Evolutionary conservation across 2,329 filamentous ascomycete genomes (phyloP), one percentile per base, ranked within the genome.

Genomic region (Neurospora crassa): DNA sequence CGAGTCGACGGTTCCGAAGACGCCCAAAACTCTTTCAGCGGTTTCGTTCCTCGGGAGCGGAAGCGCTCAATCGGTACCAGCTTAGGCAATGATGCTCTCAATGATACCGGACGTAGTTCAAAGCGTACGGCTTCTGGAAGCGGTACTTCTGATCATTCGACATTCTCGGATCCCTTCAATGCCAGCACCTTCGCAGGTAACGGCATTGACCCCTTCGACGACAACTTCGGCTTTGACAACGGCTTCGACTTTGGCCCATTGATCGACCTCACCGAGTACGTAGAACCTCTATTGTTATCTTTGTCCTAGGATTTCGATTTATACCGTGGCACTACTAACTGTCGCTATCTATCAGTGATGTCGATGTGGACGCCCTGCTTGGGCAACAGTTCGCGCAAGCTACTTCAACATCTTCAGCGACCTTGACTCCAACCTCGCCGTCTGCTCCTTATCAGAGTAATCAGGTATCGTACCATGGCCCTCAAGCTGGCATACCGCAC

Each of bases 191-290:
- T 37, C 16, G 53, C 53, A 34, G 29, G 53, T 16, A 34, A 34
- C 24, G 53, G 34, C 24, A 37, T 10, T 16, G 24, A 37, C 53
- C 14, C 24, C 53, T 34, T 63, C 16, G 16, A 37, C 12, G 47
- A 47, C 24, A 11, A 14, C 47, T n/a, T 71, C 45, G 6, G 14
- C 8, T 70, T 72, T 43, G 37, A 59, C 12, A 69, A 72, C 45
- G 10, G 47, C n/a, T 42, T 71, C 42, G 67, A 69, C 67, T 63
- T 69, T 41, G 6, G 70, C 1, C 67, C 70, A 5, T 47, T 78
- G 24, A 76, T 79, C 67, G 78, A 79, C 72, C 76, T 79, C 70
- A 79, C 78, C 67, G 75, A 71, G 78, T 77, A 70, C 68, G 77
- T 12, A 20, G 29, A 8, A 8, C 5, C 29, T 47, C n/a, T 3